Evolutionary conservation across 1,139 yeast species (phyloP), one percentile per base, ranked within the genome.

Genomic region (Candida pseudoviswanathii): DNA sequence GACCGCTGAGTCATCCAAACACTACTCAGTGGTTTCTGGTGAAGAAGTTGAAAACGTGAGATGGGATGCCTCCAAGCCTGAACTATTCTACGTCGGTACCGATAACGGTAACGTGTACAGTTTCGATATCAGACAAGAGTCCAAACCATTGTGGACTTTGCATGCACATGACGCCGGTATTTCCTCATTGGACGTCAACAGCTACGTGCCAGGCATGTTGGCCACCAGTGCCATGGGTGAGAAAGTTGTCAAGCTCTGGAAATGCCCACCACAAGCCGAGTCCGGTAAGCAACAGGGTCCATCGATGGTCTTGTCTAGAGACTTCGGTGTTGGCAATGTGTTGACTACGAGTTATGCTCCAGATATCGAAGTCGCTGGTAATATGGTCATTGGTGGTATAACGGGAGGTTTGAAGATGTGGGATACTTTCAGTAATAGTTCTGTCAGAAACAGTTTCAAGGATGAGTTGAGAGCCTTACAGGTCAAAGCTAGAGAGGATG

Each of bases 91-190:
- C 63, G 96, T 91, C 41, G 96, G 97, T 59, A 91, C 97, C 36
- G 99, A 94, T 66, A 79, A 82, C 55, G 99, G 99, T 65, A 86
- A 86, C 61, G 82, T 94, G 33, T 89, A 89, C 71, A 87, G 95
- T 56, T 92, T 88, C 61, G 99, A 94, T 68, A 86, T 89, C 43
- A 83, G 97, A 66, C 81, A 76, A 45, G 78, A 76, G 42, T 76
- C 80, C 47, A 82, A 80, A 57, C 91, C 97, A 26, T 63, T 94
- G 37, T 94, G 99, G 99, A 89, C 96, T 4, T 78, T 94, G 61
- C 97, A 95, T 70, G 99, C 99, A 2, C 99, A 94, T 66, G 98
- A 94, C 69, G 83, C 96, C 3, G 97, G 96, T 52, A 86, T 94
- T 53, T 86, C 97, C 8, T 79, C 95, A 2, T 79, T 95, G 59